Base-by-base conservation (phyloP, 345 rosid genomes). In the Sisymbrium altissimum region DNA sequence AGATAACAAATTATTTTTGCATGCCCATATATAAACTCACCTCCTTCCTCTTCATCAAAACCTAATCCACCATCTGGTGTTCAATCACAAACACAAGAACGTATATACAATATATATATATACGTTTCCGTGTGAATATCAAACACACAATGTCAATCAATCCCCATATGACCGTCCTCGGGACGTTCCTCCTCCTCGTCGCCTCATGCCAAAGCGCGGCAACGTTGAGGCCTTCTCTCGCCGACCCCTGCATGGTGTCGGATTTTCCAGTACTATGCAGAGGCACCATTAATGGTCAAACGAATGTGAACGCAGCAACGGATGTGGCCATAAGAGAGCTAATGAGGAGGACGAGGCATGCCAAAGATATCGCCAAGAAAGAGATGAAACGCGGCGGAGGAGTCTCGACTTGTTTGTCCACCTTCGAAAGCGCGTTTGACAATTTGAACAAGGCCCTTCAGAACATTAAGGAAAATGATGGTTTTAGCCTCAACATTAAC, bases 381-480 rank as follows among this genome's bases (percentile, higher is more conserved):
- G 71, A 50, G 45, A 10, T 23, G 13, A 72, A 62, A 19, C 33
- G 40, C 13, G 5, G 36, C 0, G 68, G 73, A 19, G 74, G 77
- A 40, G 58, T 75, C 15, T 49, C 72, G n/a, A 75, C 59, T 9
- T 86, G 87, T 76, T 57, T 55, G 7, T 45, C 67, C 7, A 64
- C 7, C 45, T 65, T 74, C 56, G 75, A 56, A 1, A 73, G 75
- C 7, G 84, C 79, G 25, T 62, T 81, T 60, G 58, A 64, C 3
- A 67, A 78, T 64, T 68, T 83, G 49, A 23, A 36, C 0, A 73
- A 45, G 6, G 50, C 85, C 1, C 76, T 77, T 48, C 11, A 36
- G n/a, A 66, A 62, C 72, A 68, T 80, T n/a, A 68, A 76, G 64
- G 66, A 40, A 2, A 39, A 68, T 9, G 88, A 84, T 64, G 52